phyloP scores from a whole-genome alignment of 2,329 filamentous ascomycete genomes.

The Didymella pomorum region DNA sequence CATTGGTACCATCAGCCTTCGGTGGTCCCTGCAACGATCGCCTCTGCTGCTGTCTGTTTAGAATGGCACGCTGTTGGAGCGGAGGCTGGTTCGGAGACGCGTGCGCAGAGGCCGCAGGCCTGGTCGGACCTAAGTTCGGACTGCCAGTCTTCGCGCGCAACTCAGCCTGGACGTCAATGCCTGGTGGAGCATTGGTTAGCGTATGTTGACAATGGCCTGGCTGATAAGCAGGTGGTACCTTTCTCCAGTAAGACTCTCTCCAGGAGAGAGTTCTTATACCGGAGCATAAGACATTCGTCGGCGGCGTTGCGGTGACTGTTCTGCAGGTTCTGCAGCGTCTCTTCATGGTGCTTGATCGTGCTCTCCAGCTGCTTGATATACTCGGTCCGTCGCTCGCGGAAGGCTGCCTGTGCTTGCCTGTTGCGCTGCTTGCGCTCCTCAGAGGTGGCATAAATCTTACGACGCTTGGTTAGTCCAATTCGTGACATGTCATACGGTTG shows the following conservation, averaged over 20 bases:
- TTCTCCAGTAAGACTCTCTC: conserved; percentile 97
- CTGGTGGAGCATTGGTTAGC: conserved; percentile 57
- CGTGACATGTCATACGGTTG: conserved; percentile 42
- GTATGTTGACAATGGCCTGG: conserved; percentile 8
- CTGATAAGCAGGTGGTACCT: conserved; percentile 62
- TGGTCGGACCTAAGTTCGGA: conserved; percentile 75
- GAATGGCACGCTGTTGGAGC: conserved; percentile 79
- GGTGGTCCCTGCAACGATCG: conserved; percentile 78
- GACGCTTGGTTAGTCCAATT: conserved; percentile 51
- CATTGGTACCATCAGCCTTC: conserved; percentile 66
- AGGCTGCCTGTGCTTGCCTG: conserved; percentile 94
- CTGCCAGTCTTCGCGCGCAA: conserved; percentile 91
- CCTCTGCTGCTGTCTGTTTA: conserved; percentile 79
- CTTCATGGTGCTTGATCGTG: conserved; percentile 96
- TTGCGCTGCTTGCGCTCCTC: conserved; percentile 99
- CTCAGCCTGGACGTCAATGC: conserved; percentile 97
- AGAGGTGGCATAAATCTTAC: conserved; percentile 95
- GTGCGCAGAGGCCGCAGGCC: conserved; percentile 63
- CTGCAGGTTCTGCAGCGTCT: conserved; percentile 89
- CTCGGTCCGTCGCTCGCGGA: conserved; percentile 94
- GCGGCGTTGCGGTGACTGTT: conserved; percentile 92
- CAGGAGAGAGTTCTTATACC: conserved; percentile 96
- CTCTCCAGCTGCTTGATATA: conserved; percentile 99
- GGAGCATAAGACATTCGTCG: conserved; percentile 96
- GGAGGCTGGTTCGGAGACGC: conserved; percentile 64